Conservation (phyloP, 75 land plant genomes). For the Selaginella moellendorffii region DNA sequence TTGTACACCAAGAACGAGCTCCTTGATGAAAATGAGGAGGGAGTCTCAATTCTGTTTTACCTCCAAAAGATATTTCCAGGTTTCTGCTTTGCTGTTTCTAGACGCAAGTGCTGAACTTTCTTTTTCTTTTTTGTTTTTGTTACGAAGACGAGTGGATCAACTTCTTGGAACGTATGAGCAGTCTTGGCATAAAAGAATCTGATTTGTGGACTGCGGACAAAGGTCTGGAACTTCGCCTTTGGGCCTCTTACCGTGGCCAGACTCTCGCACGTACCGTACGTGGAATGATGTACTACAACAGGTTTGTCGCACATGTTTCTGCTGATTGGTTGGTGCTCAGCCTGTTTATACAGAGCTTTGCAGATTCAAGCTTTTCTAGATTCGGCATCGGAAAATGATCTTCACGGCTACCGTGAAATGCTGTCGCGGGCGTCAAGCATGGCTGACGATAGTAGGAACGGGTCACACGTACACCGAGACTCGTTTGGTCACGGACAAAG, state of each 20-base stretch:
- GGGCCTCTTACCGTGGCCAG: slow-evolving; percentile 94
- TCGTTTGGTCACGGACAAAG: background rate
- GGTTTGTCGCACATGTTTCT: background rate
- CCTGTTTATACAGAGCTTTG: slow-evolving; percentile 13
- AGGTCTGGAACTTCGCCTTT: slow-evolving; percentile 60
- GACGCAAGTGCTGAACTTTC: too few relatives aligned
- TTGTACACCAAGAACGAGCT: slow-evolving; percentile 65
- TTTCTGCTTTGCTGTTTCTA: slow-evolving; percentile 3
- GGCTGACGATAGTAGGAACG: background rate
- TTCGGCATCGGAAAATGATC: slow-evolving; percentile 73
- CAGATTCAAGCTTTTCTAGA: slow-evolving; percentile 44
- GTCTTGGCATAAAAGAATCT: background rate
- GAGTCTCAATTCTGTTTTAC: slow-evolving; percentile 77
- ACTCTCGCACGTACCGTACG: slow-evolving; percentile 81
- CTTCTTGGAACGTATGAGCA: background rate
- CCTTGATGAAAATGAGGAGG: slow-evolving; percentile 67
- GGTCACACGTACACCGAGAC: background rate
- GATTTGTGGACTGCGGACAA: slow-evolving; percentile 15
- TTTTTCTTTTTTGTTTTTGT: too few relatives aligned
- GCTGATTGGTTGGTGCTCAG: background rate
- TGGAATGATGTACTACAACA: slow-evolving; percentile 90
- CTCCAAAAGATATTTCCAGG: slow-evolving; percentile 98
- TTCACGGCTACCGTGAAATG: slow-evolving; percentile 19
- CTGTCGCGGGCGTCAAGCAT: slow-evolving; percentile 18
- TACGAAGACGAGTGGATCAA: slow-evolving; percentile 8